Conservation (phyloP, 108 stramenopile genomes). For the Mediolabrus comicus region DNA sequence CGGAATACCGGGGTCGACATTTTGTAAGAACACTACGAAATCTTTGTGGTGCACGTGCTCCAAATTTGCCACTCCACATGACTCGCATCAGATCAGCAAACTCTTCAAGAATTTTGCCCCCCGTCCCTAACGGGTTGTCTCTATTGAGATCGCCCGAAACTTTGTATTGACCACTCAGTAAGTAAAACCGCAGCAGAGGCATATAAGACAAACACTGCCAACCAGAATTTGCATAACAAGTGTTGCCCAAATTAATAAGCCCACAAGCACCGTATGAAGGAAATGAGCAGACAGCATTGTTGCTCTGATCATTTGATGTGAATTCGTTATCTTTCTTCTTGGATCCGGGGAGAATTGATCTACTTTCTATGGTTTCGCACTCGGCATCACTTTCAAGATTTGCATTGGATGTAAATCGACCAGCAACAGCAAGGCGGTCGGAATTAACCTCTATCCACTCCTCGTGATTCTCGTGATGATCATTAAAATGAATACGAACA, state of each 20-base stretch:
- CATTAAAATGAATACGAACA: slow-evolving; percentile 74
- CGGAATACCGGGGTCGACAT: slow-evolving; percentile 83
- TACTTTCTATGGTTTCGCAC: slow-evolving; percentile 32
- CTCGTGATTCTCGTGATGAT: slow-evolving; percentile 60
- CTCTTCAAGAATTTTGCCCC: slow-evolving; percentile 90
- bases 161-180: slow-evolving; percentile 81
- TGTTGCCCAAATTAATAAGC: slow-evolving; percentile 89
- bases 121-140: slow-evolving; percentile 94
- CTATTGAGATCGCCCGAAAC: slow-evolving; percentile 83
- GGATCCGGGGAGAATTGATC: slow-evolving; percentile 46
- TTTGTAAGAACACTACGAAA: slow-evolving; percentile 79
- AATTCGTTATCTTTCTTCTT: slow-evolving; percentile 38
- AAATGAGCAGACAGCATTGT: slow-evolving; percentile 63
- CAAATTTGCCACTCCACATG: slow-evolving; percentile 84
- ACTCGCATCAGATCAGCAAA: slow-evolving; percentile 79
- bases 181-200: slow-evolving; percentile 84
- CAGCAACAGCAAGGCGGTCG: slow-evolving; percentile 75
- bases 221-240: slow-evolving; percentile 95
- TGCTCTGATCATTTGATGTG: slow-evolving; percentile 15
- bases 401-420: slow-evolving; percentile 64
- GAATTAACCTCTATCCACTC: slow-evolving; percentile 88
- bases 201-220: slow-evolving; percentile 92
- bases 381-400: slow-evolving; percentile 31
- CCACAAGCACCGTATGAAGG: slow-evolving; percentile 89
- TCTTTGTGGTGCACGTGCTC: slow-evolving; percentile 71